A percentile compares a stretch with the other conserved stretches of the same genome.
phyloP scores from a whole-genome alignment of 139 green algal species.

The Chlamydomonas incerta region DNA sequence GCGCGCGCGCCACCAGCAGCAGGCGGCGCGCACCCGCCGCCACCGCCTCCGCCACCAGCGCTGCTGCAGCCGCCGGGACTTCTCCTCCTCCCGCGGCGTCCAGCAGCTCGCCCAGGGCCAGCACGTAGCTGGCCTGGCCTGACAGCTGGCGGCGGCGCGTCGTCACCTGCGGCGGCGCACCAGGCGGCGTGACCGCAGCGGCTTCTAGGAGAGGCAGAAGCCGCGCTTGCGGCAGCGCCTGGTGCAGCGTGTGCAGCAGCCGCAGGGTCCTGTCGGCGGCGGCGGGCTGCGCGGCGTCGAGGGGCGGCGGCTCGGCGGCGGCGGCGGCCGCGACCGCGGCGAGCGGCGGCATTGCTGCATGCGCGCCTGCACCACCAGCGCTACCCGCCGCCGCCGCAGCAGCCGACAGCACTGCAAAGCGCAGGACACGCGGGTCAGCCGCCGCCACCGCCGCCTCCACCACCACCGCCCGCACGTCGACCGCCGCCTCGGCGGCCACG shows the following conservation, averaged over 20 bases:
- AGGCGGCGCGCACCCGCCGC: background rate
- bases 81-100: too few relatives aligned
- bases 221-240: too few relatives aligned
- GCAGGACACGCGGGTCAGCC: constrained; percentile 3
- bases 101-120: too few relatives aligned
- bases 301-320: background rate
- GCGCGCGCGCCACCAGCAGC: background rate
- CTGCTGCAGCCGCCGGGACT: too few relatives aligned
- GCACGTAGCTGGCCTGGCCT: too few relatives aligned
- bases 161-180: too few relatives aligned
- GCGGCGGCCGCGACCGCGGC: background rate
- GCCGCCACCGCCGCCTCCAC: background rate
- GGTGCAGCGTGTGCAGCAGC: too few relatives aligned
- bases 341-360: background rate
- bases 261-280: too few relatives aligned
- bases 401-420: constrained; percentile 11
- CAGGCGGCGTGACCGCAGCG: too few relatives aligned
- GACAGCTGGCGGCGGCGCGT: too few relatives aligned
- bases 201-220: too few relatives aligned
- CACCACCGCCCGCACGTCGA: background rate
- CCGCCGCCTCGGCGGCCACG: background rate
- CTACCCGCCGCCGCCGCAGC: background rate
- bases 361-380: background rate
- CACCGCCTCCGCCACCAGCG: background rate
- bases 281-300: background rate